Percentiles rank a stretch among this genome's conserved stretches.
Evolutionary conservation across 495 filamentous ascomycete species (phyloP).

Genomic region (Bacidia gigantensis): DNA sequence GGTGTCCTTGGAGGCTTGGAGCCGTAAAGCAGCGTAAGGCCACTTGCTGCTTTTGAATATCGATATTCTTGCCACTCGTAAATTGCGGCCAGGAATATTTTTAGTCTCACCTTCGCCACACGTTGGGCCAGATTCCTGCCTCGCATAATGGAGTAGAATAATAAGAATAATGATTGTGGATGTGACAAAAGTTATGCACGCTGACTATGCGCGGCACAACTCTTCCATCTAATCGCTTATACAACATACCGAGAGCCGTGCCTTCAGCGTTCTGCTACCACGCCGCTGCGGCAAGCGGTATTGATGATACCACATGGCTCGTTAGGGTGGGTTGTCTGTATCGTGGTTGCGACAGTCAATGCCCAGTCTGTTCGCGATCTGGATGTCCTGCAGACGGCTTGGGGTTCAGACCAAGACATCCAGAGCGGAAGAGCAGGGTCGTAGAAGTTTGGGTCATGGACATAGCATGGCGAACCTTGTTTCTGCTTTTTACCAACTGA

Average conservation of each 20-base stretch:
- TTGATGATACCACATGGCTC: not conserved
- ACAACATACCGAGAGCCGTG: not conserved
- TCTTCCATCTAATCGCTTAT: not conserved
- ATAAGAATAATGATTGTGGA: too few species aligned
- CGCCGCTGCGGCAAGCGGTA: not conserved
- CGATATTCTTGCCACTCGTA: constrained; percentile 13
- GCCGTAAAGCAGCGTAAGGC: constrained; percentile 6
- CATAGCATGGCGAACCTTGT: not conserved
- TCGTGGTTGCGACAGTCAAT: not conserved
- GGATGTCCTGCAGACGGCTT: not conserved
- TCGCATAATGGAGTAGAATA: too few species aligned
- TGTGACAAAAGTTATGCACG: not conserved
- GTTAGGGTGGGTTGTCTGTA: not conserved
- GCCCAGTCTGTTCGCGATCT: not conserved
- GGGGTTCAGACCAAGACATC: not conserved
- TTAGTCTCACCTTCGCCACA: constrained; percentile 5
- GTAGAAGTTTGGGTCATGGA: not conserved
- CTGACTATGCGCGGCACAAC: not conserved
- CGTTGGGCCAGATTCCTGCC: not conserved
- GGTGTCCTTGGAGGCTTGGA: not conserved
- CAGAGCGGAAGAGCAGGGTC: not conserved
- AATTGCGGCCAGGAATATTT: constrained; percentile 3
- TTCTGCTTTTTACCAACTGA: not conserved
- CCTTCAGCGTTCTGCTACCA: not conserved
- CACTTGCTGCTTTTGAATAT: constrained; percentile 6